phyloP scores from a whole-genome alignment of 78 protist genomes.

The Planoprotostelium fungivorum region DNA sequence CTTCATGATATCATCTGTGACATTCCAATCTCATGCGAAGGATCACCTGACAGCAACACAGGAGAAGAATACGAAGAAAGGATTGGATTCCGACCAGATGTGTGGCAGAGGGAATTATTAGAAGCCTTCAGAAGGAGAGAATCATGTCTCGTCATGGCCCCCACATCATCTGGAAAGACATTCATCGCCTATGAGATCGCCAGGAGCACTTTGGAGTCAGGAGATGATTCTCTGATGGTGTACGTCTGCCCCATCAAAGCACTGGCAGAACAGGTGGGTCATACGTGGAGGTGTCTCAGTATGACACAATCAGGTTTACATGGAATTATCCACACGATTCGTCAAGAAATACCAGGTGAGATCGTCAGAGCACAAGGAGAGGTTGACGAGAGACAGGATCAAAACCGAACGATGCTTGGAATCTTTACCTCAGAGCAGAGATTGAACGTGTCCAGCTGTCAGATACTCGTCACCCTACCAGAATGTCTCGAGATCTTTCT shows the following conservation, averaged over 20 bases:
- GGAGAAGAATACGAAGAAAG: too few species aligned
- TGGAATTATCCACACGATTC: not conserved
- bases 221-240: slow-evolving; percentile 62
- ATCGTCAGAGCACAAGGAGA: too few species aligned
- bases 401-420: slow-evolving; percentile 6
- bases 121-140: slow-evolving; percentile 66
- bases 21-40: not conserved
- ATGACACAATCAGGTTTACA: not conserved
- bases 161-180: slow-evolving; percentile 90
- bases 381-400: too few species aligned
- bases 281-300: not conserved
- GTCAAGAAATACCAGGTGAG: not conserved
- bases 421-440: slow-evolving; percentile 39
- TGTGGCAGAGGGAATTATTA: slow-evolving; percentile 81
- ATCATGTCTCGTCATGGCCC: slow-evolving; percentile 75
- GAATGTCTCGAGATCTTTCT: slow-evolving; percentile 40
- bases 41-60: not conserved
- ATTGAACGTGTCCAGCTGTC: slow-evolving; percentile 27
- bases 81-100: slow-evolving; percentile 74
- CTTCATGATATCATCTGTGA: too few species aligned
- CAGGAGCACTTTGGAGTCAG: slow-evolving; percentile 32
- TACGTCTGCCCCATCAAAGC: slow-evolving; percentile 87
- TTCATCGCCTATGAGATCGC: slow-evolving; percentile 76
- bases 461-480: slow-evolving; percentile 58
- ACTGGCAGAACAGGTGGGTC: slow-evolving; percentile 72